Percentiles rank a stretch among this genome's conserved stretches.
phyloP scores from a whole-genome alignment of 2,329 filamentous ascomycete genomes.

The Fusarium sambucinum region DNA sequence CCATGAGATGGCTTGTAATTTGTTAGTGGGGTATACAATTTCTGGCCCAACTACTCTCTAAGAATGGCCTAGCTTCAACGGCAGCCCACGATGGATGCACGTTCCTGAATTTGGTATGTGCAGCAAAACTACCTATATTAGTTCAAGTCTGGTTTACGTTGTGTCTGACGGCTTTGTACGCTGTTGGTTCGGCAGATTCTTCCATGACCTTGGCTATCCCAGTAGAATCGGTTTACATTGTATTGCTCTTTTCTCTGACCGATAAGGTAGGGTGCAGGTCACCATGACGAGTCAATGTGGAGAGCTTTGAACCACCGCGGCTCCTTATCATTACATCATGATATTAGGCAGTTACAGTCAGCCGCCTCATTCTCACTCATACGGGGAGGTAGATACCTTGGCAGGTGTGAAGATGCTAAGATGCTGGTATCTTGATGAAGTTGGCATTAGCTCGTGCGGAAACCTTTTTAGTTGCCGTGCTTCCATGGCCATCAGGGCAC shows the following conservation, averaged over 20 bases:
- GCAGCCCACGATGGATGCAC: background rate
- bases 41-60: background rate
- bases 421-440: conserved; percentile 1
- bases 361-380: background rate
- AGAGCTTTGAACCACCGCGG: background rate
- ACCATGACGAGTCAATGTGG: background rate
- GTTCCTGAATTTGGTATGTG: conserved; percentile 2
- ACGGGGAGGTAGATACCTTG: background rate
- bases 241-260: background rate
- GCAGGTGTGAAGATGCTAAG: background rate
- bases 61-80: background rate
- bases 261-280: background rate
- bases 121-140: too few relatives aligned
- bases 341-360: background rate
- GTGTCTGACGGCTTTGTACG: background rate
- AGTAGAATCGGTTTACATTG: background rate
- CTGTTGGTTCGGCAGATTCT: background rate
- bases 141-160: too few relatives aligned
- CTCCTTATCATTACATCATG: conserved; percentile 2
- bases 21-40: background rate
- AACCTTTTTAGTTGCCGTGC: conserved; percentile 20
- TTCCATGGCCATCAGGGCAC: background rate
- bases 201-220: background rate
- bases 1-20: background rate
- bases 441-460: conserved; percentile 18